A percentile compares a stretch with the other conserved stretches of the same genome.
Evolutionary conservation across 306 rosid species (phyloP).

Genomic region (Pyrus betulifolia): DNA sequence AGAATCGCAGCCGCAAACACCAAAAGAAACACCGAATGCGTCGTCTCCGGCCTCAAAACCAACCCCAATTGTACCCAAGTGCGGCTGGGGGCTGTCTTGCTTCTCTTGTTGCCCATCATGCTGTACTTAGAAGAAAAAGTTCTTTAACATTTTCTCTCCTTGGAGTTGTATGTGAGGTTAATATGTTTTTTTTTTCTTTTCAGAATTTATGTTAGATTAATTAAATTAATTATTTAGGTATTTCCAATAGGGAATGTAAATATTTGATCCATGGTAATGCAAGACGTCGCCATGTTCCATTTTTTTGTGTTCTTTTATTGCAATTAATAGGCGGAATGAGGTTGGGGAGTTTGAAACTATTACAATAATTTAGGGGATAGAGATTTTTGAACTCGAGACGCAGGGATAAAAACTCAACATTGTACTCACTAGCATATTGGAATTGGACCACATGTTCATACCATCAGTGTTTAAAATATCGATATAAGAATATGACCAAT

Average conservation of each 20-base stretch:
- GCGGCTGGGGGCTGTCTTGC: slow-evolving; percentile 38
- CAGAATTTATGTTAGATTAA: neutral
- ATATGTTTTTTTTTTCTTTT: neutral
- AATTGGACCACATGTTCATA: too few species aligned
- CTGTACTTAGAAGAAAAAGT: slow-evolving; percentile 4
- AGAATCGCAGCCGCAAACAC: slow-evolving; percentile 10
- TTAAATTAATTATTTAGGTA: neutral
- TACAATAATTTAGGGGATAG: rapidly evolving
- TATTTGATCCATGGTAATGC: neutral
- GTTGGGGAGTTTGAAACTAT: too few species aligned
- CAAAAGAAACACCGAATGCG: slow-evolving; percentile 14
- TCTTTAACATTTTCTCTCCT: neutral
- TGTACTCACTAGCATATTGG: too few species aligned
- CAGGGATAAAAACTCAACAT: too few species aligned
- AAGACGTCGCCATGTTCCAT: neutral
- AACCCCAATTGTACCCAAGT: neutral
- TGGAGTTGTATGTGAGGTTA: slow-evolving; percentile 18
- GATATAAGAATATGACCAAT: too few species aligned
- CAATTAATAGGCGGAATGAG: neutral
- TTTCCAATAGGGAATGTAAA: neutral
- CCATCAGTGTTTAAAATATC: too few species aligned
- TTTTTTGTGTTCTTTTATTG: neutral
- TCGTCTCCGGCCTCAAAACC: slow-evolving; percentile 16
- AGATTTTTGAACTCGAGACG: rapidly evolving
- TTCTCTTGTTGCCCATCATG: slow-evolving; percentile 39